Evolutionary conservation across 2,329 filamentous ascomycete species (phyloP).

Genomic region (Stagonosporopsis chrysanthemi): DNA sequence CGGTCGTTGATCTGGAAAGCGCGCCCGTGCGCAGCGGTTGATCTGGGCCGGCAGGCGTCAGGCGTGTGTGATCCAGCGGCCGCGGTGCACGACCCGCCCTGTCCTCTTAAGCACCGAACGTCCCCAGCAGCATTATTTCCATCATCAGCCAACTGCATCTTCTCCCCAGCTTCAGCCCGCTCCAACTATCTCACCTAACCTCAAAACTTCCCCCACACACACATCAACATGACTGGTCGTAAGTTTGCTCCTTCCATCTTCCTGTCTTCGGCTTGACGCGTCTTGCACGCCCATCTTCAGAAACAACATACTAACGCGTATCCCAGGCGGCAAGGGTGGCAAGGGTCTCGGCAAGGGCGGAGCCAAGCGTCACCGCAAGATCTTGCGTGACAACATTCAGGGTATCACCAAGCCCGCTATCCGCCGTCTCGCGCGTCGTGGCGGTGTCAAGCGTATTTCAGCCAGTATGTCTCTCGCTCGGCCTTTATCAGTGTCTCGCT

Average conservation of each 20-base stretch:
- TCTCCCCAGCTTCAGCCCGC: constrained; percentile 25
- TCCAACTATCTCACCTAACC: constrained; percentile 28
- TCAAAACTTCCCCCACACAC: constrained; percentile 30
- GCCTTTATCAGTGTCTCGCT: constrained; percentile 20
- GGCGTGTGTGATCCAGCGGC: constrained; percentile 39
- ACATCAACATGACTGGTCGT: constrained; percentile 61
- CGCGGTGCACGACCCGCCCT: constrained; percentile 30
- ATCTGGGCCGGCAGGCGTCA: constrained; percentile 37
- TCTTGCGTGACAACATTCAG: constrained; percentile 64
- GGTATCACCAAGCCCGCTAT: constrained; percentile 64
- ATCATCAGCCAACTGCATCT: constrained; percentile 30
- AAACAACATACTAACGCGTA: constrained; percentile 42
- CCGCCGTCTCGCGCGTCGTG: constrained; percentile 62
- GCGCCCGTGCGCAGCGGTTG: constrained; percentile 42
- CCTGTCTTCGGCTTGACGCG: constrained; percentile 15
- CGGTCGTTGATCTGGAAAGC: constrained; percentile 44
- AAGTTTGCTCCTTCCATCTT: constrained; percentile 29
- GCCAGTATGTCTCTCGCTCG: constrained; percentile 51
- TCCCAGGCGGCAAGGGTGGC: constrained; percentile 61
- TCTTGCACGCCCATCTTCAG: constrained; percentile 48
- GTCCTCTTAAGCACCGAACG: constrained; percentile 36
- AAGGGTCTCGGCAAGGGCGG: constrained; percentile 64
- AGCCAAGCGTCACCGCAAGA: constrained; percentile 64
- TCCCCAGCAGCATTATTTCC: constrained; percentile 25
- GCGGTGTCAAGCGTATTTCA: constrained; percentile 62